Conservation (phyloP, 805 yeast genomes). For the Candida ulmi region DNA sequence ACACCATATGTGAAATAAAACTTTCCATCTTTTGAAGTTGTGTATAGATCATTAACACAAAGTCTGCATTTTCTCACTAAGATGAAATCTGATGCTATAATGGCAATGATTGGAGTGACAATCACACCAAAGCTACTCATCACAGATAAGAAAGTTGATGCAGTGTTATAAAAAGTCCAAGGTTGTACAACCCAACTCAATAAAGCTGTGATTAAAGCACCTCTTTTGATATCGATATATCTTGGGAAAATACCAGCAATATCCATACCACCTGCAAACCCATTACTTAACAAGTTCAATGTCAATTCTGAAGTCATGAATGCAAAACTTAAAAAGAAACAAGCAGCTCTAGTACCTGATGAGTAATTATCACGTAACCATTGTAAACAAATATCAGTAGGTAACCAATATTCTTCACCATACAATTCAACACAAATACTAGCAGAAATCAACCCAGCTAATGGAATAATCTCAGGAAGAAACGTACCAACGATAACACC, state of each 20-base stretch:
- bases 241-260: constrained; percentile 17
- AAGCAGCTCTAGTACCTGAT: constrained; percentile 32
- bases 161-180: constrained; percentile 33
- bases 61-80: constrained; percentile 26
- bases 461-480: constrained; percentile 32
- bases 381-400: constrained; percentile 30
- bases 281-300: constrained; percentile 31
- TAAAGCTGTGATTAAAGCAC: constrained; percentile 29
- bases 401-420: constrained; percentile 33
- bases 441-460: constrained; percentile 34
- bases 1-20: constrained; percentile 28
- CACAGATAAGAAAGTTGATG: constrained; percentile 29
- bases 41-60: constrained; percentile 29
- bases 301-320: constrained; percentile 31
- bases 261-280: constrained; percentile 28
- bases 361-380: constrained; percentile 33
- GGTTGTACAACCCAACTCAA: constrained; percentile 34
- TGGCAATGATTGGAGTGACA: constrained; percentile 31
- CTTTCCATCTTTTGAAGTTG: constrained; percentile 22
- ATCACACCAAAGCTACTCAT: constrained; percentile 34
- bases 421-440: constrained; percentile 29
- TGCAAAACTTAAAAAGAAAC: constrained; percentile 32
- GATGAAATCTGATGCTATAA: constrained; percentile 32
- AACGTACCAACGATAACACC: constrained; percentile 30
- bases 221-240: constrained; percentile 20